Percentiles rank a stretch among this genome's conserved stretches.
Conservation (phyloP, 192 early-diverging fungal species). For the Kappamyces sp. region DNA sequence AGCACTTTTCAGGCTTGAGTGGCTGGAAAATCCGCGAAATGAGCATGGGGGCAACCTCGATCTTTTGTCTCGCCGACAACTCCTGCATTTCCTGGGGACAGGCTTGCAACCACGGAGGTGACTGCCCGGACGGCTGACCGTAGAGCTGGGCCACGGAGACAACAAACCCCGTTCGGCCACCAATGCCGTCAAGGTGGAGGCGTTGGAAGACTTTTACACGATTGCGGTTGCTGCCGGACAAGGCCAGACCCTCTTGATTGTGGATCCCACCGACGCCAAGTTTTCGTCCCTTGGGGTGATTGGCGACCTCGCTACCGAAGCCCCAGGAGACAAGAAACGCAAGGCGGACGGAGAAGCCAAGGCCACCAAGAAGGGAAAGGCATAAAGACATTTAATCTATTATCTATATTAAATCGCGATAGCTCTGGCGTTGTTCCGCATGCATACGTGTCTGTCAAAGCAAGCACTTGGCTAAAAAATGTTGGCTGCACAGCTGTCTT, state of each 20-base stretch:
- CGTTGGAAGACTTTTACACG: background rate
- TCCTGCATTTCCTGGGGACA: slow-evolving; percentile 7
- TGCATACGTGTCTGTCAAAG: no score
- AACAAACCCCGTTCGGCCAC: background rate
- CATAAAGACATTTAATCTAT: no score
- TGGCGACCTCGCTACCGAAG: background rate
- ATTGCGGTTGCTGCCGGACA: background rate
- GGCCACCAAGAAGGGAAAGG: no score
- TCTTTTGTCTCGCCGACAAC: background rate
- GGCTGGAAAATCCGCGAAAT: background rate
- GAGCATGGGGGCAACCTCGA: background rate
- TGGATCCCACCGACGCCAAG: background rate
- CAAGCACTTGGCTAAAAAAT: no score
- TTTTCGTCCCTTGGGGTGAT: background rate
- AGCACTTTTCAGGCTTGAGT: background rate
- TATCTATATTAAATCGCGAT: no score
- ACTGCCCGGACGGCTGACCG: background rate
- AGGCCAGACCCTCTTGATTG: slow-evolving; percentile 5
- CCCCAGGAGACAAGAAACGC: background rate
- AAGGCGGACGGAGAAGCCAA: no score
- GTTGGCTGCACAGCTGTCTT: no score
- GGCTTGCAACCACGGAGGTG: background rate
- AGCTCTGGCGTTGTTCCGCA: no score
- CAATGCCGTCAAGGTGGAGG: slow-evolving; percentile 8
- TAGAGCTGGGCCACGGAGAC: background rate